Base-by-base conservation (phyloP, 2,329 filamentous ascomycete genomes). In the Ambrosiella beaveri region DNA sequence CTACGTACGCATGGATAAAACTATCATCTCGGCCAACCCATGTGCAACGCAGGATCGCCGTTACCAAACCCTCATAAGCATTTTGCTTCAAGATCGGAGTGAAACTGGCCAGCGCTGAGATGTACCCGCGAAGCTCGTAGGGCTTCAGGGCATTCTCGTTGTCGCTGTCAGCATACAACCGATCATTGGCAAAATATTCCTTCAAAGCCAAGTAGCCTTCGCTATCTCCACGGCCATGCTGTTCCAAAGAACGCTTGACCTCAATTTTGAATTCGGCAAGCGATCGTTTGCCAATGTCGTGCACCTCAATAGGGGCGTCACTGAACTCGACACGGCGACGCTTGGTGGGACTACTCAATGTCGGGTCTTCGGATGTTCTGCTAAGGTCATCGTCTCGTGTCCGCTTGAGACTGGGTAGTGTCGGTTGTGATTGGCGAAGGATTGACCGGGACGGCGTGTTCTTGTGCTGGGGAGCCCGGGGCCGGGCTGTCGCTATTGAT, bases 1-100 rank as follows among this genome's bases (percentile, higher is more conserved):
- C 76, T 58, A 78, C 75, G 66, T 86, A 89, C 56, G 80, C 78
- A 64, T 79, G 79, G 59, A 81, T 75, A 65, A 88, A 88, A 40
- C 75, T 72, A 36, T 80, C 77, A 61, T 84, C 80, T 59, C 81
- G 76, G 8, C 79, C 81, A 40, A 84, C 71, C 82, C 82, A 86
- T 39, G 78, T 76, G 65, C 77, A 81, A 57, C 73, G 71, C n/a
- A 85, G 69, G 7, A 85, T 72, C 55, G 73, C 74, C 63, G 74
- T 74, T 59, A 85, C 75, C 36, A 86, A 70, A 3, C 75, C 76
- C 19, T 77, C 74, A 65, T 79, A 84, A 37, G 74, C 75, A 65
- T 75, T 77, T 62, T 78, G 75, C 61, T 74, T 74, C 38, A 86
- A 70, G 40, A 80, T 71, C n/a, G 80, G 78, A 7, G 79, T 74